Evolutionary conservation across 1,284 basidiomycete species (phyloP), one percentile per base, ranked within the genome.

Genomic region (Sporisorium reilianum): DNA sequence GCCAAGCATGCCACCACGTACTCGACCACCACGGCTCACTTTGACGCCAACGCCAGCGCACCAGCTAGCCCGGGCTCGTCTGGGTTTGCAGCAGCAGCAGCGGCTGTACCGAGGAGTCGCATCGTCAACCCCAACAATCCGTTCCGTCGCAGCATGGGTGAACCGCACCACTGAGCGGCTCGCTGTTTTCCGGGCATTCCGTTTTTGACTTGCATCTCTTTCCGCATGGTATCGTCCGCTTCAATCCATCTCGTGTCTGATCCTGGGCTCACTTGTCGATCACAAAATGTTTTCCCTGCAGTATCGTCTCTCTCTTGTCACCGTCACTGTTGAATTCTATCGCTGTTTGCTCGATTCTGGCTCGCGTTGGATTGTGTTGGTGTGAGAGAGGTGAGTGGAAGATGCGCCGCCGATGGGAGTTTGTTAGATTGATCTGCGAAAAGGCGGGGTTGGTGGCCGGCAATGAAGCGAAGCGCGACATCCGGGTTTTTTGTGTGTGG

Each of bases 121-220:
- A 72, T 64, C 16, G 6, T 73, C 42, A 80, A 78, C 38, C 76
- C 78, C 5, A 80, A 77, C 51, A 79, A 80, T 34, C 78, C 78
- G 10, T 80, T 80, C 67, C 66, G 78, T 1, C 59, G 55, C 6
- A 70, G 67, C 55, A 60, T 66, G 63, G 72, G 72, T 18, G 72
- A 65, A 22, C 62, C 63, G 18, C 61, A 61, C 22, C 62, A 55
- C 20, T 69, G 36, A 67, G 36, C 16, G 10, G 5, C 28, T 34
- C 20, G 22, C 38, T 28, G n/a, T 30, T 10, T 40, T 32, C 3
- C 14, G 18, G 18, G 7, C 6, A 6, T 5, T 25, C 44, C 25
- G 28, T 38, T 36, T 25, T 34, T 20, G 23, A 20, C n/a, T 55
- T 54, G 41, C 30, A 46, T 40, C 34, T 46, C 32, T 45, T 32